These are phyloP conservation scores for Ligustrum vulgare DNA, from an alignment of 257 asterid genomes.

Conservation along the genomic window DNA sequence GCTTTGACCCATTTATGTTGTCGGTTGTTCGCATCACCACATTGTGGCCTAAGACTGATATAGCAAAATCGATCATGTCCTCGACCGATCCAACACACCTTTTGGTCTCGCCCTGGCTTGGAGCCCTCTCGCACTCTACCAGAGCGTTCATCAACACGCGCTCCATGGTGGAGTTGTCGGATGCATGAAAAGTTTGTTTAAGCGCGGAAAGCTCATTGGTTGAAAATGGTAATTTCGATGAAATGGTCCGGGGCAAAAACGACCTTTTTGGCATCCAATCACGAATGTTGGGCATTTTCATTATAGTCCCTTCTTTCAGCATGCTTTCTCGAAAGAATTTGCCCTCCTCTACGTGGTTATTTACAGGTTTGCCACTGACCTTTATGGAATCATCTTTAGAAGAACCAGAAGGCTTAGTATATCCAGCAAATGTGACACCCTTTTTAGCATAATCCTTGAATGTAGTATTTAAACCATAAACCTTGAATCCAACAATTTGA, in stretches of 20 bases:
- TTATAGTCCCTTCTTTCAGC: conserved; percentile 52
- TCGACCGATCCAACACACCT: conserved; percentile 66
- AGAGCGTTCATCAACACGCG: conserved; percentile 39
- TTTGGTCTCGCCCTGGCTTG: conserved; percentile 70
- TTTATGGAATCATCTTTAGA: not conserved
- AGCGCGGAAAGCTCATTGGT: conserved; percentile 24
- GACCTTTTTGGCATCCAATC: conserved; percentile 88
- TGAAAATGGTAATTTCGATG: conserved; percentile 60
- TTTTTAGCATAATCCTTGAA: conserved; percentile 71
- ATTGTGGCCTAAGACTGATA: conserved; percentile 43
- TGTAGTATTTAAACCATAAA: conserved; percentile 63
- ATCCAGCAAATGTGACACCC: conserved; percentile 70
- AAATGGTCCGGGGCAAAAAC: conserved; percentile 62
- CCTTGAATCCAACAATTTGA: conserved; percentile 51
- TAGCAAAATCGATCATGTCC: conserved; percentile 75
- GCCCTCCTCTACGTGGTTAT: conserved; percentile 60
- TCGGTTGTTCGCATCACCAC: conserved; percentile 62
- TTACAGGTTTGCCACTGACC: conserved; percentile 27
- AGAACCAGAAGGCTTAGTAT: conserved; percentile 35
- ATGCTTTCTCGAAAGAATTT: conserved; percentile 72
- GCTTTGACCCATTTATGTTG: conserved; percentile 50
- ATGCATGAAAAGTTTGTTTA: conserved; percentile 38
- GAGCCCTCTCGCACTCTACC: conserved; percentile 63
- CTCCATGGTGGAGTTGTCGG: conserved; percentile 52
- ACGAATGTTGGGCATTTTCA: conserved; percentile 70